phyloP scores from a whole-genome alignment of 1,284 basidiomycete species.

The Cerioporus squamosus region DNA sequence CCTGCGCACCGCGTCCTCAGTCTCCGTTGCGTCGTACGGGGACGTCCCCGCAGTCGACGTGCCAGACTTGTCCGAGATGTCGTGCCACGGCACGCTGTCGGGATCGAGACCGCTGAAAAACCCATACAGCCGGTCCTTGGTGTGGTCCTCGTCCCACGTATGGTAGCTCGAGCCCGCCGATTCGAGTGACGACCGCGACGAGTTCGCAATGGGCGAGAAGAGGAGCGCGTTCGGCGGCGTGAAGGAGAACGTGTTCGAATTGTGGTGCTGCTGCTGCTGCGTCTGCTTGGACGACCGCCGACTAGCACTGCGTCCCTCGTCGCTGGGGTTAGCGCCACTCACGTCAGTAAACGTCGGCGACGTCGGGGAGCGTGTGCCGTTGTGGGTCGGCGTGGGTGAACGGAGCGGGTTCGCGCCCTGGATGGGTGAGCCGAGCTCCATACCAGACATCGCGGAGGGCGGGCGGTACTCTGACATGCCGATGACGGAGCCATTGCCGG shows the following conservation, averaged over 20 bases:
- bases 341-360: slow-evolving; percentile 53
- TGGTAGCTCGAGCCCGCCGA: slow-evolving; percentile 84
- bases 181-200: slow-evolving; percentile 77
- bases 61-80: slow-evolving; percentile 53
- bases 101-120: slow-evolving; percentile 56
- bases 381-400: slow-evolving; percentile 65
- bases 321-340: slow-evolving; percentile 26
- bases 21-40: slow-evolving; percentile 56
- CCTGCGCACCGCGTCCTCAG: slow-evolving; percentile 65
- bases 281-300: slow-evolving; percentile 60
- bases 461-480: slow-evolving; percentile 44
- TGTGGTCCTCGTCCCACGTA: slow-evolving; percentile 67
- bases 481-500: slow-evolving; percentile 27
- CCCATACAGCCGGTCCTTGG: slow-evolving; percentile 53
- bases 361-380: slow-evolving; percentile 48
- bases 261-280: slow-evolving; percentile 10
- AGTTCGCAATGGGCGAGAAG: slow-evolving; percentile 70
- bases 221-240: slow-evolving; percentile 58
- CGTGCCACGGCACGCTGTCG: slow-evolving; percentile 62
- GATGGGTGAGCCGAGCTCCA: slow-evolving; percentile 55
- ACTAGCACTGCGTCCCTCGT: slow-evolving; percentile 29
- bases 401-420: slow-evolving; percentile 47
- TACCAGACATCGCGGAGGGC: slow-evolving; percentile 54
- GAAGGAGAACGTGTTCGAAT: slow-evolving; percentile 43
- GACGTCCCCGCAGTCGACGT: slow-evolving; percentile 52